Base-by-base conservation (phyloP, 2,329 filamentous ascomycete genomes). In the Diaporthe australafricana region DNA sequence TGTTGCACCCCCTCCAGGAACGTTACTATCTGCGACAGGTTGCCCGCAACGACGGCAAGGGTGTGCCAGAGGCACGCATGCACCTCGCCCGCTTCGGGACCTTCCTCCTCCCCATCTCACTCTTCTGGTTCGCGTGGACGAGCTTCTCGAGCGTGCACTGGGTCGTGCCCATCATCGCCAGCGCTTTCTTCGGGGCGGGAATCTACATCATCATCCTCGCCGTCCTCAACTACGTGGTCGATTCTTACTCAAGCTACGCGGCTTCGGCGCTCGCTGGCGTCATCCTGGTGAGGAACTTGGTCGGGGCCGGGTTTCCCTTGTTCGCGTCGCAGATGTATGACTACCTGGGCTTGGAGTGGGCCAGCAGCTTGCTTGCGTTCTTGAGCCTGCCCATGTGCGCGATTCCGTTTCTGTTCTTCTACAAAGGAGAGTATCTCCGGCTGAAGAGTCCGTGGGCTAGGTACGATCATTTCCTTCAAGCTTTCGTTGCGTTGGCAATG, bases 121-220 rank as follows among this genome's bases (percentile, higher is more conserved):
- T 94, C 1, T 93, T 94, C 79, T 89, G 91, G 77, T 93, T 93
- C 80, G 90, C 86, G 7, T 93, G 91, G 90, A 92, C 91, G 17
- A 90, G 89, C 27, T 92, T 89, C 79, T 78, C 86, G 25, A 84
- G 78, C 72, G 87, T 93, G 71, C 87, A 90, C 81, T 91, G 85
- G 85, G 86, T 88, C 73, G 84, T 85, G 20, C 86, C 87, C n/a
- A 87, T 89, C 71, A 87, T 89, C 77, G 87, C 85, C 38, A 87
- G 84, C 72, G 81, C 78, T 20, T 80, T 89, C 71, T 90, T 90
- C 77, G 87, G 70, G 2, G 62, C 63, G 3, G 70, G 70, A 5
- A 71, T 71, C 5, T 71, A 71, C 70, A 71, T 71, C n/a, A 67
- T 71, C 42, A 71, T 71, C 25, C 52, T 71, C 14, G 52, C 70